phyloP scores from a whole-genome alignment of 345 rosid genomes.

The Arabis hirsuta region DNA sequence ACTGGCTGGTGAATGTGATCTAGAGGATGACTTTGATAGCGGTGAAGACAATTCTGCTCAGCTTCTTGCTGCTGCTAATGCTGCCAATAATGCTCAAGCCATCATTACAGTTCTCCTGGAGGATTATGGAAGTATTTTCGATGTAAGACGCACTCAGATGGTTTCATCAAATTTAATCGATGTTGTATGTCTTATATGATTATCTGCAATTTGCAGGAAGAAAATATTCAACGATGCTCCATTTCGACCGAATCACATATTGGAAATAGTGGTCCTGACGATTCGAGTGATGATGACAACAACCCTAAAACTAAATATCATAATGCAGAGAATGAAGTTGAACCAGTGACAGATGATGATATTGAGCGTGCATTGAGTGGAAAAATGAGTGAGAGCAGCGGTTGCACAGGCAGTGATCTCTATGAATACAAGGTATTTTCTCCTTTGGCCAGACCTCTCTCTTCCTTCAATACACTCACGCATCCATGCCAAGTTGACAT shows the following conservation, averaged over 20 bases:
- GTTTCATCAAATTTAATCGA: slow-evolving; percentile 10
- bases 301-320: slow-evolving; percentile 76
- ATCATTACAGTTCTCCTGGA: slow-evolving; percentile 82
- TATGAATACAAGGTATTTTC: slow-evolving; percentile 83
- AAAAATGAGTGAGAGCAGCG: slow-evolving; percentile 92
- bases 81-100: slow-evolving; percentile 95
- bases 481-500: slow-evolving; percentile 20
- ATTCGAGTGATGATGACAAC: slow-evolving; percentile 91
- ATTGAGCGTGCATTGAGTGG: slow-evolving; percentile 78
- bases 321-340: slow-evolving; percentile 90
- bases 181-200: slow-evolving; percentile 20
- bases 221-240: slow-evolving; percentile 90
- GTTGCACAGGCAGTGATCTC: slow-evolving; percentile 79
- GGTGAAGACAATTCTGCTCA: slow-evolving; percentile 93
- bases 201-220: slow-evolving; percentile 70
- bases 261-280: slow-evolving; percentile 90
- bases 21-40: slow-evolving; percentile 84
- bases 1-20: slow-evolving; percentile 95
- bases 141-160: slow-evolving; percentile 61
- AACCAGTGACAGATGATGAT: slow-evolving; percentile 80
- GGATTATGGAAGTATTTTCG: slow-evolving; percentile 85
- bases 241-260: slow-evolving; percentile 87
- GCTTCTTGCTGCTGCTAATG: slow-evolving; percentile 99
- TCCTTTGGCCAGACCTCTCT: slow-evolving; percentile 32
- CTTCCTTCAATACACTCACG: slow-evolving; percentile 25